Evolutionary conservation across 2,329 filamentous ascomycete genomes (phyloP), one percentile per base, ranked within the genome.

Genomic region (Penicillium oxalicum): DNA sequence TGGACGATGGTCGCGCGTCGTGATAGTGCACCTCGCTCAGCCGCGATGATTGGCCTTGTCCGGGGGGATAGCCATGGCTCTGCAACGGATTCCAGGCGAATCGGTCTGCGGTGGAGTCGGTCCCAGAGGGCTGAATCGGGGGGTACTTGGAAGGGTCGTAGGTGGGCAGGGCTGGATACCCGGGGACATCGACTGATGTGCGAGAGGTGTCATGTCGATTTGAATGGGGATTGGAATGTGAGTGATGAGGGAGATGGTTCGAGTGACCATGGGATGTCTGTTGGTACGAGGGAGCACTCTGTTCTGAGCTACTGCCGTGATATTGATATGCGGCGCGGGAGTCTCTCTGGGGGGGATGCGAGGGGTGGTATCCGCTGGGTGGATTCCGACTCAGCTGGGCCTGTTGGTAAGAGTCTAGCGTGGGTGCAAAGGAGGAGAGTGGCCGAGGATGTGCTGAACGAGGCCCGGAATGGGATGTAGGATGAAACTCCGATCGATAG

Each of bases 61-160:
- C 18, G 18, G 18, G 18, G 18, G 18, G 18, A 18, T 18, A 18
- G 18, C 18, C 18, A 18, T 18, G 18, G 18, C 18, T 18, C 18
- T 18, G 18, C 18, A 18, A 18, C 18, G 18, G 18, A 18, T 40
- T 37, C 32, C 38, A 42, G 44, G 51, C 25, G 28, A 39, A 39
- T 36, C 49, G 34, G 44, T 50, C 48, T 24, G 47, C 41, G 13
- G 29, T 49, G 8, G 51, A 41, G 29, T 32, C 29, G n/a, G 45
- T 53, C 5, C 55, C 55, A 0, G 44, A 52, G 9, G 56, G 53
- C 11, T 50, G 48, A 12, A 55, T 50, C 12, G 58, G 54, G 34
- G 57, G 55, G 44, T 68, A 70, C 34, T 54, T 58, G 12, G 66
- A 68, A 1, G 67, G 67, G 40, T 70, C 62, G 48, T 70, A 70